Evolutionary conservation across 1,284 basidiomycete species (phyloP).

Genomic region (Tylopilus orsonianus): DNA sequence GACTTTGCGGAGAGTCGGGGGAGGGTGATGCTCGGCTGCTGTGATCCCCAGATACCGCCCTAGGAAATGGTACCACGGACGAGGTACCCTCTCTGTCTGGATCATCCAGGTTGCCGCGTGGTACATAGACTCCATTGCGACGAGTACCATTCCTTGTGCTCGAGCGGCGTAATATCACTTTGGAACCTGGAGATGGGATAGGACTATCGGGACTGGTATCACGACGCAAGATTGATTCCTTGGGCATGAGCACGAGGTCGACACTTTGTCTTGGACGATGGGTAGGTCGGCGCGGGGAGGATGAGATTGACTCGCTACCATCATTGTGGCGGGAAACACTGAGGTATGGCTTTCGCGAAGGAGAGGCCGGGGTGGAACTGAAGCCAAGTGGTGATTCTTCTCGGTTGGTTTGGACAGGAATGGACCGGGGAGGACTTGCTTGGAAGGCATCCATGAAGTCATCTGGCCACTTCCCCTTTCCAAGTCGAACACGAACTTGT

Average conservation of each 20-base stretch:
- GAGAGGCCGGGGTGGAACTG: constrained; percentile 49
- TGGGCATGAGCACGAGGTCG: constrained; percentile 56
- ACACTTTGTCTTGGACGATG: constrained; percentile 64
- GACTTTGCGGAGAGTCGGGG: constrained; percentile 30
- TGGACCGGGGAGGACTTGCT: constrained; percentile 31
- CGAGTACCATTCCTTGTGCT: constrained; percentile 50
- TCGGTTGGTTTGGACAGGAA: constrained; percentile 34
- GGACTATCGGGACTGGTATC: constrained; percentile 58
- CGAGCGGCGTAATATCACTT: constrained; percentile 54
- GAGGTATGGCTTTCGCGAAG: constrained; percentile 57
- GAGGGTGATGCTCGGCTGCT: constrained; percentile 36
- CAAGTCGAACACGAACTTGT: constrained; percentile 52
- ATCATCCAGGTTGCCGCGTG: constrained; percentile 40
- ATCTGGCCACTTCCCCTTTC: constrained; percentile 81
- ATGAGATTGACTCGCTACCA: constrained; percentile 47
- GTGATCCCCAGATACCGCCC: constrained; percentile 47
- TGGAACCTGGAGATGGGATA: constrained; percentile 36
- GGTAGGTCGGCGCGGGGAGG: constrained; percentile 52
- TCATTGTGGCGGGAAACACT: constrained; percentile 45
- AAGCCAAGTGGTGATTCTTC: constrained; percentile 30
- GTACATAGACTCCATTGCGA: constrained; percentile 51
- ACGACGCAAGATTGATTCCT: constrained; percentile 50
- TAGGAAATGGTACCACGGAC: constrained; percentile 61
- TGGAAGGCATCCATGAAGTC: constrained; percentile 67
- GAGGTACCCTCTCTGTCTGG: constrained; percentile 33